Conservation (phyloP, 768 basidiomycete genomes). For the Tephrocybe sp. region DNA sequence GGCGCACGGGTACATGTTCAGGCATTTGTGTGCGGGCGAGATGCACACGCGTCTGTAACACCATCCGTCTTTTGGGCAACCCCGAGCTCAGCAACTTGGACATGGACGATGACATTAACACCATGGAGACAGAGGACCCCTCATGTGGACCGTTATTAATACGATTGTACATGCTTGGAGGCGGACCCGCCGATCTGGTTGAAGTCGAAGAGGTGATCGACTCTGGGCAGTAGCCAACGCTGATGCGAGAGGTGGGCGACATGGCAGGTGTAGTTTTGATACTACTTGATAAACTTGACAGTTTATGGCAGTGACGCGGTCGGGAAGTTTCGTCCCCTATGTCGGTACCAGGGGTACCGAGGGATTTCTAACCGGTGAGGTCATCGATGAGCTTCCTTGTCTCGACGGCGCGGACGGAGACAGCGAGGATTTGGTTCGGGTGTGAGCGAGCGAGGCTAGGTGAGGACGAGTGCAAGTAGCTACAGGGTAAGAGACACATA, state of each 20-base stretch:
- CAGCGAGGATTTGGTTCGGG: constrained; percentile 67
- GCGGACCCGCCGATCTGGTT: neutral
- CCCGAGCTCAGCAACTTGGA: constrained; percentile 4
- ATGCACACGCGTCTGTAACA: constrained; percentile 66
- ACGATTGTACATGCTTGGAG: neutral
- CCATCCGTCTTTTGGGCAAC: constrained; percentile 47
- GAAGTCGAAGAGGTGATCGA: neutral
- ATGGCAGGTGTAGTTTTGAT: neutral
- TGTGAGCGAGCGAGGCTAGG: constrained; percentile 63
- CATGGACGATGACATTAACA: constrained; percentile 9
- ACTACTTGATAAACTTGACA: constrained; percentile 9
- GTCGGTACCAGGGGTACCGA: constrained; percentile 28
- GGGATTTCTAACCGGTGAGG: constrained; percentile 55
- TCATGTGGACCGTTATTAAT: neutral
- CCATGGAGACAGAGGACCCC: constrained; percentile 10
- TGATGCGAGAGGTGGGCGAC: neutral
- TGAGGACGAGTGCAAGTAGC: neutral
- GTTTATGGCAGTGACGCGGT: constrained; percentile 9
- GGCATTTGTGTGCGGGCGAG: constrained; percentile 62
- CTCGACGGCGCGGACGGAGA: constrained; percentile 83
- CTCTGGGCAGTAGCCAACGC: constrained; percentile 22
- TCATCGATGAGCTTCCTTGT: constrained; percentile 49
- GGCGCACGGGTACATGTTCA: constrained; percentile 52
- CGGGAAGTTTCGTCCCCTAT: too few relatives aligned
- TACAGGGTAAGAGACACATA: constrained; percentile 22